Evolutionary conservation across 805 yeast species (phyloP).

Genomic region (Ogataea zsoltii): DNA sequence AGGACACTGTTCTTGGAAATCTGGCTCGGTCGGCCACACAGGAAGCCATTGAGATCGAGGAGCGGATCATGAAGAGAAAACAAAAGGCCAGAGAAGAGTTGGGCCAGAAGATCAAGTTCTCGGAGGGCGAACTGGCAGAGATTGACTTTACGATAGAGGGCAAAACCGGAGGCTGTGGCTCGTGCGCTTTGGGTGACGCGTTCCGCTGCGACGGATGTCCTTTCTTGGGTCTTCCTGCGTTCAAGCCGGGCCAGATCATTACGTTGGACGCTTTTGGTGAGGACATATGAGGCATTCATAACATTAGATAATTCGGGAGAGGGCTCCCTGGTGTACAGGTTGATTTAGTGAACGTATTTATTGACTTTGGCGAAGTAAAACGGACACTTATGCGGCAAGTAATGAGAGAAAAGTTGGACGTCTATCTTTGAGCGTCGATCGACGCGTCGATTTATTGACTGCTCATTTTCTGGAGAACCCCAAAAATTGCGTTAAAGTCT

Average conservation of each 20-base stretch:
- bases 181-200: constrained; percentile 97
- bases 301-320: background rate
- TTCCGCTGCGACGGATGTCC: constrained; percentile 99
- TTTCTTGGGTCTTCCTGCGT: constrained; percentile 93
- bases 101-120: constrained; percentile 36
- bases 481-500: constrained; percentile 1
- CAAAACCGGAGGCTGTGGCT: constrained; percentile 95
- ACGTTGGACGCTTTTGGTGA: constrained; percentile 74
- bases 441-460: too few relatives aligned
- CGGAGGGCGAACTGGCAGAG: constrained; percentile 75
- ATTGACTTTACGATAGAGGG: constrained; percentile 96
- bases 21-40: constrained; percentile 52
- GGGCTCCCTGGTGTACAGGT: background rate
- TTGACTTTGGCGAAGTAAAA: background rate
- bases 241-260: constrained; percentile 94
- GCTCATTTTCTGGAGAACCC: background rate
- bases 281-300: constrained; percentile 64
- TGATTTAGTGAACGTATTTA: background rate
- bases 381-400: too few relatives aligned
- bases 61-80: constrained; percentile 38
- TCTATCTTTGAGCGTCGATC: too few relatives aligned
- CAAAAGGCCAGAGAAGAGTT: constrained; percentile 23
- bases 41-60: constrained; percentile 57
- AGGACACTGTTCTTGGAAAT: constrained; percentile 44
- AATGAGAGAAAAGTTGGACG: too few relatives aligned